These are phyloP conservation scores for Zostera marina DNA, from an alignment of 116 monocot genomes.

Conservation along the genomic window DNA sequence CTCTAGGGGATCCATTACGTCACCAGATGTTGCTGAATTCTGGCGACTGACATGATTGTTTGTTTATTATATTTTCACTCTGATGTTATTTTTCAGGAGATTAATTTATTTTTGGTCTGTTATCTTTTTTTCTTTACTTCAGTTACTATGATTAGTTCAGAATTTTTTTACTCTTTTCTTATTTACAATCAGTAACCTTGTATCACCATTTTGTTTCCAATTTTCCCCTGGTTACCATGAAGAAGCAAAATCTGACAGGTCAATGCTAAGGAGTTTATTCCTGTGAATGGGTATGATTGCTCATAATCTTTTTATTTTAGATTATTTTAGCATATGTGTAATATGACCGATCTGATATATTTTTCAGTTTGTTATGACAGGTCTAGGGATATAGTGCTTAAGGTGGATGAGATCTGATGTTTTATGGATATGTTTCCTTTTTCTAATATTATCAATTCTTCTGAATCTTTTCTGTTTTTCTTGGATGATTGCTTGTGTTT, in stretches of 20 bases:
- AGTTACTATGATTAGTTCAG: neutral
- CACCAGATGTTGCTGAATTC: neutral
- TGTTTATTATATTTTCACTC: neutral
- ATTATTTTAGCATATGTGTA: neutral
- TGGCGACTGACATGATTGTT: neutral
- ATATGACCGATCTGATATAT: neutral
- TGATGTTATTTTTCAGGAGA: constrained; percentile 3
- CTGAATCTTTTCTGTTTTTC: too few species aligned
- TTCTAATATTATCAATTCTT: too few species aligned
- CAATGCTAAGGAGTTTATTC: neutral
- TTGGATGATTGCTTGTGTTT: too few species aligned
- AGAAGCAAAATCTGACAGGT: neutral
- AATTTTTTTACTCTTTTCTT: neutral
- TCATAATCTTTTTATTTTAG: neutral
- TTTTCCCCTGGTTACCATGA: neutral
- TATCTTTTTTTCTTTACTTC: neutral
- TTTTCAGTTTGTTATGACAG: constrained; percentile 1
- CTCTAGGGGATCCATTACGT: neutral
- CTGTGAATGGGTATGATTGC: constrained; percentile 2
- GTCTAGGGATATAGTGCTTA: neutral
- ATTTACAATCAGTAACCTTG: neutral
- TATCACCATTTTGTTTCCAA: neutral
- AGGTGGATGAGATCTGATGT: too few species aligned
- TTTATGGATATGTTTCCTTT: too few species aligned
- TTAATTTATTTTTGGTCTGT: constrained; percentile 1